A percentile compares a stretch with the other conserved stretches of the same genome.
These are phyloP conservation scores for Chlorella ohadii DNA, from an alignment of 139 green algal genomes.

Conservation along the genomic window DNA sequence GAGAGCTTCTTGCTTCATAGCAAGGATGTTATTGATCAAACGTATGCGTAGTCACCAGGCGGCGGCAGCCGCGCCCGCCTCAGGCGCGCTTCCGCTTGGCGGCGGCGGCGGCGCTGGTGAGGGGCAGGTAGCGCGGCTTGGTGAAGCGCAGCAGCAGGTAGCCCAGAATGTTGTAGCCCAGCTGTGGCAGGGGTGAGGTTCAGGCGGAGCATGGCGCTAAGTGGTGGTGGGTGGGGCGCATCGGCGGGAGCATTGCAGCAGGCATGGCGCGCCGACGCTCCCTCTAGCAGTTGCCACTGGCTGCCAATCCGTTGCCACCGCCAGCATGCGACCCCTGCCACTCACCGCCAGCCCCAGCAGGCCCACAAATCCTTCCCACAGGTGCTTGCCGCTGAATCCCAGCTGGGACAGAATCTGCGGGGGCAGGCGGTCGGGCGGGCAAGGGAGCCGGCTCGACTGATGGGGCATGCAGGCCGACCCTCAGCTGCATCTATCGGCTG, in stretches of 20 bases:
- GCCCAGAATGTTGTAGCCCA: constrained; percentile 40
- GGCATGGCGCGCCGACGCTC: too few relatives aligned
- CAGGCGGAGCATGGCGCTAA: too few relatives aligned
- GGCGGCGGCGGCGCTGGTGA: background rate
- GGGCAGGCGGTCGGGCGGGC: background rate
- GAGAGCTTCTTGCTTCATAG: background rate
- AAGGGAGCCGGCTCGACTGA: too few relatives aligned
- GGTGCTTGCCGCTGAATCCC: constrained; percentile 30
- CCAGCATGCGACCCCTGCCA: background rate
- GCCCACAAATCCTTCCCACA: constrained; percentile 46
- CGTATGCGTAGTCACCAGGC: too few relatives aligned
- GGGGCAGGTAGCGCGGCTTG: constrained; percentile 44
- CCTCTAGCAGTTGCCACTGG: too few relatives aligned
- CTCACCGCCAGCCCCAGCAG: constrained; percentile 34
- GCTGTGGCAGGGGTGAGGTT: background rate
- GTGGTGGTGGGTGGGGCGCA: too few relatives aligned
- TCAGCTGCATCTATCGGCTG: too few relatives aligned
- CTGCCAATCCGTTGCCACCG: too few relatives aligned
- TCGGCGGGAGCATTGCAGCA: too few relatives aligned
- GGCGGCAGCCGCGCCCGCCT: too few relatives aligned
- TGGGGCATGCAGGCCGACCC: too few relatives aligned
- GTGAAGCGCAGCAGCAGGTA: constrained; percentile 45
- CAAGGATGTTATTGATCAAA: background rate
- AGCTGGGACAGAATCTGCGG: constrained; percentile 20
- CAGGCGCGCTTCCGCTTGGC: constrained; percentile 19